Percentiles rank a stretch among this genome's conserved stretches.
phyloP scores from a whole-genome alignment of 2,329 filamentous ascomycete species.

The Aspergillus brunneoviolaceus region DNA sequence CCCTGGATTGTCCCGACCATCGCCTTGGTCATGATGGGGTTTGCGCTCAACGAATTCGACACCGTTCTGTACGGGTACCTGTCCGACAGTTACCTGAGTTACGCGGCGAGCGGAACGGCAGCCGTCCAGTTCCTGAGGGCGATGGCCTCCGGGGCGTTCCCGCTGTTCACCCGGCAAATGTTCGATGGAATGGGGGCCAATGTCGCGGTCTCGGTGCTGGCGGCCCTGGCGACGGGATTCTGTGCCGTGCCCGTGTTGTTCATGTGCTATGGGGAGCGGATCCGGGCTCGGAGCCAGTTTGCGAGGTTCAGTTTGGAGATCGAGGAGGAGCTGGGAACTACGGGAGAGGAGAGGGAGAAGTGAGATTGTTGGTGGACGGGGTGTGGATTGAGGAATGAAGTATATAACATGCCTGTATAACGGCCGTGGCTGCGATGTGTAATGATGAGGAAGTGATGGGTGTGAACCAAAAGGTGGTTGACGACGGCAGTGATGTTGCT shows the following conservation, averaged over 20 bases:
- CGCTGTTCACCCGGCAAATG: slow-evolving; percentile 42
- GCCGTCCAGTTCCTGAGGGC: slow-evolving; percentile 42
- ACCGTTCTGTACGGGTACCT: slow-evolving; percentile 43
- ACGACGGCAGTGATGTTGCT: too few species aligned
- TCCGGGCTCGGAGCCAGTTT: slow-evolving; percentile 36
- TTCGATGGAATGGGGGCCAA: slow-evolving; percentile 40
- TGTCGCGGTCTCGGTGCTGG: slow-evolving; percentile 38
- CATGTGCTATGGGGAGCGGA: slow-evolving; percentile 31
- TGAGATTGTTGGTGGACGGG: background rate
- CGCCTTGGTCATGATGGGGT: slow-evolving; percentile 46
- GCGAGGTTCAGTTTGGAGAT: slow-evolving; percentile 32
- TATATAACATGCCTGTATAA: too few species aligned
- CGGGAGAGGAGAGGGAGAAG: background rate
- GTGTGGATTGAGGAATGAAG: too few species aligned
- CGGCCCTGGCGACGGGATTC: slow-evolving; percentile 41
- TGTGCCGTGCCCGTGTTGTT: slow-evolving; percentile 37
- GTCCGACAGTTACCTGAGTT: slow-evolving; percentile 46
- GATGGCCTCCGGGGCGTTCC: slow-evolving; percentile 38
- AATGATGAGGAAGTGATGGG: too few species aligned
- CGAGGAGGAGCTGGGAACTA: slow-evolving; percentile 17
- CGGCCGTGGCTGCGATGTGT: too few species aligned
- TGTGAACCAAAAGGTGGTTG: too few species aligned
- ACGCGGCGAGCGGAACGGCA: slow-evolving; percentile 45
- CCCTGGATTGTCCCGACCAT: slow-evolving; percentile 43
- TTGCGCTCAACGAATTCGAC: slow-evolving; percentile 48